Evolutionary conservation across 345 rosid genomes (phyloP).

Genomic region (Salix purpurea): DNA sequence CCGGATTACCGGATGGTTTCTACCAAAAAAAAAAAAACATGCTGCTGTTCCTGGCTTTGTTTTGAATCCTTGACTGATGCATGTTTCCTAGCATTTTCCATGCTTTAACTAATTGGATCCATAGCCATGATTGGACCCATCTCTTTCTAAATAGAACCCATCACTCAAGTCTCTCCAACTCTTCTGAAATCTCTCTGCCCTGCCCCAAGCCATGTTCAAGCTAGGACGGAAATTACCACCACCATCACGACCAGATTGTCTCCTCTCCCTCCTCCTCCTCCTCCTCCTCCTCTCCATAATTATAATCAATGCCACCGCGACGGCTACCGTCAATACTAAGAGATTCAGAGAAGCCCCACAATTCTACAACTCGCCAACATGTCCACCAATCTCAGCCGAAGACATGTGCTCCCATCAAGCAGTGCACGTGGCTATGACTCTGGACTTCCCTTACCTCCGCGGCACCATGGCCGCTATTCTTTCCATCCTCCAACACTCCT

Average conservation of each 20-base stretch:
- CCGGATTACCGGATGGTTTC: too few relatives aligned
- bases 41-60: background rate
- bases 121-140: background rate
- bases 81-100: background rate
- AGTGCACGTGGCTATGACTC: constrained; percentile 42
- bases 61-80: background rate
- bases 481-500: constrained; percentile 38
- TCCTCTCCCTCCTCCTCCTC: background rate
- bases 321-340: background rate
- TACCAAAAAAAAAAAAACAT: background rate
- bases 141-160: background rate
- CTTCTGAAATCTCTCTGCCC: background rate
- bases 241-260: background rate
- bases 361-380: constrained; percentile 22
- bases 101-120: background rate
- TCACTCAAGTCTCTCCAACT: background rate
- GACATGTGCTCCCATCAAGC: constrained; percentile 13
- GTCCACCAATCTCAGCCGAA: constrained; percentile 9
- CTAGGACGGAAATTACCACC: background rate
- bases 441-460: constrained; percentile 32
- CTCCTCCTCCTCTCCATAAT: background rate
- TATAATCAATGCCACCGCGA: background rate
- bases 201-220: background rate
- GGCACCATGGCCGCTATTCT: constrained; percentile 36
- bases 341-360: constrained; percentile 31